Percentiles rank a stretch among this genome's conserved stretches.
These are phyloP conservation scores for Sambucus nigra DNA, from an alignment of 129 eudicot genomes.

Conservation along the genomic window DNA sequence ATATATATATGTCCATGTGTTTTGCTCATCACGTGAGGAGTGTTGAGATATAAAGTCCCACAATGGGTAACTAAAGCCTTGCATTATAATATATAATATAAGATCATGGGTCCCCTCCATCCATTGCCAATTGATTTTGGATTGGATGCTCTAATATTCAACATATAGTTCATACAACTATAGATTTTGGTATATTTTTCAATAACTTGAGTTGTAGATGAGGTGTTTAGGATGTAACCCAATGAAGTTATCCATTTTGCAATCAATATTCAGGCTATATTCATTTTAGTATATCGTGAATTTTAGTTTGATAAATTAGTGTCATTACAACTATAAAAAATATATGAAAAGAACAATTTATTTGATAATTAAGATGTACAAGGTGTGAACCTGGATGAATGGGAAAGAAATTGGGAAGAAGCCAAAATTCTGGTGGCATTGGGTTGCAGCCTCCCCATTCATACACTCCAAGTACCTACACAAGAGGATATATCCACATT, in stretches of 20 bases:
- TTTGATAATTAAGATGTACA: neutral
- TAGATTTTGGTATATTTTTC: no score
- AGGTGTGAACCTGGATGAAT: constrained; percentile 31
- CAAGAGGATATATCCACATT: neutral
- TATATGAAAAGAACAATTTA: neutral
- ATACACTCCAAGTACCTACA: constrained; percentile 54
- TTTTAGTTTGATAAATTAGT: neutral
- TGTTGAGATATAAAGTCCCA: no score
- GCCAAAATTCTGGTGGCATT: constrained; percentile 66
- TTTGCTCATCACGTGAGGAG: no score
- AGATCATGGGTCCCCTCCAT: no score
- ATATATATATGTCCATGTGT: no score
- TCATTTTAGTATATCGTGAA: no score
- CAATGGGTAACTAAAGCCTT: no score
- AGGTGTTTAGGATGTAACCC: neutral
- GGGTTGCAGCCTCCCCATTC: constrained; percentile 69
- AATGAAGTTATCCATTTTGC: no score
- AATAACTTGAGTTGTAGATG: neutral
- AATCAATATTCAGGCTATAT: neutral
- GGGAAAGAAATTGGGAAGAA: constrained; percentile 41
- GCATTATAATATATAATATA: no score
- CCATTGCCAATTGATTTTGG: no score
- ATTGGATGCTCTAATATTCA: no score
- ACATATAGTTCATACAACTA: no score
- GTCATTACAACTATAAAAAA: neutral